These are phyloP conservation scores for Acorus gramineus DNA, from an alignment of 106 monocot species.

Conservation along the genomic window DNA sequence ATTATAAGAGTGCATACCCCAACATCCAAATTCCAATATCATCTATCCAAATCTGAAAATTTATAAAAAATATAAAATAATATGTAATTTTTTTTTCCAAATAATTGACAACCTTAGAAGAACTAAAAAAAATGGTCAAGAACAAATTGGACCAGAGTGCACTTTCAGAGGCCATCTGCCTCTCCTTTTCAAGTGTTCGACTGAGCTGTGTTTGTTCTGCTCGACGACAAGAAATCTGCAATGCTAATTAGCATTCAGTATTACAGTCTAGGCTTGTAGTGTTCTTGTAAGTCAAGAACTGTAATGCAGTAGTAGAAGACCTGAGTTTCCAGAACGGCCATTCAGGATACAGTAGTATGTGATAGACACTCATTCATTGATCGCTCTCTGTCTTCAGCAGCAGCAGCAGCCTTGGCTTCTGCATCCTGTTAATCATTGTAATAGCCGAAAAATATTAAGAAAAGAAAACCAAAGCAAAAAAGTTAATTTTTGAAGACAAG, in stretches of 20 bases:
- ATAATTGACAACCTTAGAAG: no score
- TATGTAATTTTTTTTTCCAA: no score
- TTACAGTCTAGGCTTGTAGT: not conserved
- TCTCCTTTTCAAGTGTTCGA: slow-evolving; percentile 85
- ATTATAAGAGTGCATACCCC: no score
- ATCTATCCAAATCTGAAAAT: no score
- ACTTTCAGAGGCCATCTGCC: slow-evolving; percentile 86
- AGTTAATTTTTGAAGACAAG: slow-evolving; percentile 33
- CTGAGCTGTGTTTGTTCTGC: slow-evolving; percentile 89
- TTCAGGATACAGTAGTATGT: slow-evolving; percentile 71
- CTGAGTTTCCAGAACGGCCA: slow-evolving; percentile 90
- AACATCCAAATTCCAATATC: no score
- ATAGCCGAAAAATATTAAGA: not conserved
- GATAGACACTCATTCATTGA: slow-evolving; percentile 74
- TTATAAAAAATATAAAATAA: no score
- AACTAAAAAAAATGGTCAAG: no score
- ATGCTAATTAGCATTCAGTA: not conserved
- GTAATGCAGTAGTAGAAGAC: no score
- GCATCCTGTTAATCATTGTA: slow-evolving; percentile 50
- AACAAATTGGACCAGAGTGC: no score
- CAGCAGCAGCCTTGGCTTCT: slow-evolving; percentile 94
- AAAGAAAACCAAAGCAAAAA: not conserved
- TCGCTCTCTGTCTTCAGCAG: slow-evolving; percentile 78
- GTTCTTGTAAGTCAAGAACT: not conserved
- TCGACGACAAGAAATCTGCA: slow-evolving; percentile 79